A percentile compares a stretch with the other conserved stretches of the same genome.
These are phyloP conservation scores for Umbelopsis sp. DNA, from an alignment of 192 early-diverging fungal genomes.

Conservation along the genomic window DNA sequence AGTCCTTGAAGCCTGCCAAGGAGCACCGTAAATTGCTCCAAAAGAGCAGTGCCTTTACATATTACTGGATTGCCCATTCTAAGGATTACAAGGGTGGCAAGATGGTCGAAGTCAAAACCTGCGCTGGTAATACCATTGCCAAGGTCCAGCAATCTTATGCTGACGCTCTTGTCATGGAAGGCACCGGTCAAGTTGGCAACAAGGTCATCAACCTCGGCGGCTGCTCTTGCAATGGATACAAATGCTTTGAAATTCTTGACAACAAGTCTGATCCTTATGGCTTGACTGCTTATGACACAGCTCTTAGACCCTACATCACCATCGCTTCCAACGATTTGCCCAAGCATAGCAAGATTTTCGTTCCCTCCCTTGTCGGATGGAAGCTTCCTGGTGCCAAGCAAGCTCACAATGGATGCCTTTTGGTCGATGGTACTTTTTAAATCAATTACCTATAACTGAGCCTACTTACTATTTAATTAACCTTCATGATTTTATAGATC, in stretches of 20 bases:
- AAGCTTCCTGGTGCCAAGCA: slow-evolving; percentile 31
- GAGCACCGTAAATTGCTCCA: slow-evolving; percentile 35
- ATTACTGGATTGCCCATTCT: slow-evolving; percentile 44
- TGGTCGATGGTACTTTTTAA: slow-evolving; percentile 31
- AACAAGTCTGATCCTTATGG: slow-evolving; percentile 38
- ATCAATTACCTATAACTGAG: neutral
- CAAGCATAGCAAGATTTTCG: slow-evolving; percentile 39
- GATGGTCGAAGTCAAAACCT: slow-evolving; percentile 34
- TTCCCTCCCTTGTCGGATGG: slow-evolving; percentile 42
- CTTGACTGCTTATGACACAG: slow-evolving; percentile 35
- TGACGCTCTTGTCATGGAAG: slow-evolving; percentile 41
- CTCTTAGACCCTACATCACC: slow-evolving; percentile 40
- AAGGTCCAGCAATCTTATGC: slow-evolving; percentile 30
- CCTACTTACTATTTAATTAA: neutral
- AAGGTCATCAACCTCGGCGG: slow-evolving; percentile 40
- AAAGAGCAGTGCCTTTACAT: slow-evolving; percentile 33
- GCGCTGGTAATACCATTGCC: slow-evolving; percentile 32
- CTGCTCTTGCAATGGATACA: slow-evolving; percentile 39
- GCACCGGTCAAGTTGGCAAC: slow-evolving; percentile 33
- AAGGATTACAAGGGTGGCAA: slow-evolving; percentile 26
- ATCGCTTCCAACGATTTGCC: slow-evolving; percentile 45
- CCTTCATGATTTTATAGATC: slow-evolving; percentile 19
- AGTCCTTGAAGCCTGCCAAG: slow-evolving; percentile 4
- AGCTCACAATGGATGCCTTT: slow-evolving; percentile 41
- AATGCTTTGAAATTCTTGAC: slow-evolving; percentile 37